Conservation (phyloP, 768 basidiomycete genomes). For the Cubamyces lactineus region DNA sequence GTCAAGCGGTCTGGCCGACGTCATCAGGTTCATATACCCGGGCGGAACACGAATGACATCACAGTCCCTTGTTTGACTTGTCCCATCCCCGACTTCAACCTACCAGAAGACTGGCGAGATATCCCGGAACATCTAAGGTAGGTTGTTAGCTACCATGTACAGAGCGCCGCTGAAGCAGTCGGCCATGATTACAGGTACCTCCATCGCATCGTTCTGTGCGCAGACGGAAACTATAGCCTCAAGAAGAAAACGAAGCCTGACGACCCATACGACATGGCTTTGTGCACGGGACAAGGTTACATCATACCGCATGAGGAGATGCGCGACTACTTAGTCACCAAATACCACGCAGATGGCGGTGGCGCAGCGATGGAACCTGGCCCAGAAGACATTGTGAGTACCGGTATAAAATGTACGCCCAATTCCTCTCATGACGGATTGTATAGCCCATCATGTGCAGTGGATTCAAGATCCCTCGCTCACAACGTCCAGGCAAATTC, state of each 20-base stretch:
- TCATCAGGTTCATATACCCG: background rate
- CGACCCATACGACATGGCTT: background rate
- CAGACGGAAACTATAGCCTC: too few species aligned
- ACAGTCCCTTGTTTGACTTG: background rate
- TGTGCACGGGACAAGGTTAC: background rate
- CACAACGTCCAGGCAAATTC: background rate
- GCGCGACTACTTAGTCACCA: too few species aligned
- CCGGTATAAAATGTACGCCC: background rate
- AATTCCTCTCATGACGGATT: background rate
- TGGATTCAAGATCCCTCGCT: background rate
- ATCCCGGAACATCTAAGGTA: background rate
- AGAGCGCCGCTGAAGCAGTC: too few species aligned
- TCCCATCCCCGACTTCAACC: background rate
- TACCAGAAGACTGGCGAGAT: background rate
- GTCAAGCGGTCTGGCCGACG: background rate
- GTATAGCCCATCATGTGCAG: background rate
- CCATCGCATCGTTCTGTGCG: background rate
- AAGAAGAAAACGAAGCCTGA: slow-evolving; percentile 1
- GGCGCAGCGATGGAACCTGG: too few species aligned
- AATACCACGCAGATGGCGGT: too few species aligned
- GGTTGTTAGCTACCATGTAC: too few species aligned
- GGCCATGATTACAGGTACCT: too few species aligned
- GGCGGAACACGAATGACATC: background rate
- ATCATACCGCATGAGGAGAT: background rate
- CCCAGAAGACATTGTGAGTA: background rate